A percentile compares a stretch with the other conserved stretches of the same genome.
Conservation (phyloP, 2,329 filamentous ascomycete genomes). For the Tolypocladium sp. region DNA sequence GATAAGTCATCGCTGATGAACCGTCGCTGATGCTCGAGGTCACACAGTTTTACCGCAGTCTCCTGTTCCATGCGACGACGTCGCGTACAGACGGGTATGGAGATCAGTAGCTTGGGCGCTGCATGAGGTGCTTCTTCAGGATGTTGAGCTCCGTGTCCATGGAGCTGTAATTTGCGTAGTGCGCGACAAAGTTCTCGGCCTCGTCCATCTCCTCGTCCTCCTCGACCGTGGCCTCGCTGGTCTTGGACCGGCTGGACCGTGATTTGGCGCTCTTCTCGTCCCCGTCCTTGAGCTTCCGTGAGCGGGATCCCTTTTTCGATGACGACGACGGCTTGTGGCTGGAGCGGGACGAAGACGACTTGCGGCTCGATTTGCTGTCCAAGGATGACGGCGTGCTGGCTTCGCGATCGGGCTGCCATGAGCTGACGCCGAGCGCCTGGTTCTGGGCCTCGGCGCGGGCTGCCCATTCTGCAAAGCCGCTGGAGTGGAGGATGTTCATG, state of each 20-base stretch:
- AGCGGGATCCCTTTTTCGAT: neutral
- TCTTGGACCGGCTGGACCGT: neutral
- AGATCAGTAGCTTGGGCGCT: neutral
- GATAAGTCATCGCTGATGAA: neutral
- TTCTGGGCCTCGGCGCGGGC: conserved; percentile 6
- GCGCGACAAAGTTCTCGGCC: conserved; percentile 1
- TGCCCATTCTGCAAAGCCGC: conserved; percentile 7
- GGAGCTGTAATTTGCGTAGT: conserved; percentile 5
- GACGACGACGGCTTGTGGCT: neutral
- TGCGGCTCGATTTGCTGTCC: neutral
- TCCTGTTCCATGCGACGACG: neutral
- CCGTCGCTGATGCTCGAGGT: neutral
- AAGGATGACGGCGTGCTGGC: neutral
- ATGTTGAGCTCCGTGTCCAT: conserved; percentile 7
- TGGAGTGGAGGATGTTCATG: conserved; percentile 3
- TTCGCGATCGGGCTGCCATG: neutral
- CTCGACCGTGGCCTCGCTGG: neutral
- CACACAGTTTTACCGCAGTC: neutral
- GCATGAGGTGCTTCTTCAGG: conserved; percentile 3
- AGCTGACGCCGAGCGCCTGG: neutral
- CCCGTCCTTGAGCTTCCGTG: neutral
- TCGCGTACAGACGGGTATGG: neutral
- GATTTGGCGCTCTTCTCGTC: neutral
- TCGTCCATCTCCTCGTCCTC: conserved; percentile 1
- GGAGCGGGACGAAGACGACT: neutral